Evolutionary conservation across 163 green algal genomes (phyloP).

Genomic region (Scenedesmus sp.): DNA sequence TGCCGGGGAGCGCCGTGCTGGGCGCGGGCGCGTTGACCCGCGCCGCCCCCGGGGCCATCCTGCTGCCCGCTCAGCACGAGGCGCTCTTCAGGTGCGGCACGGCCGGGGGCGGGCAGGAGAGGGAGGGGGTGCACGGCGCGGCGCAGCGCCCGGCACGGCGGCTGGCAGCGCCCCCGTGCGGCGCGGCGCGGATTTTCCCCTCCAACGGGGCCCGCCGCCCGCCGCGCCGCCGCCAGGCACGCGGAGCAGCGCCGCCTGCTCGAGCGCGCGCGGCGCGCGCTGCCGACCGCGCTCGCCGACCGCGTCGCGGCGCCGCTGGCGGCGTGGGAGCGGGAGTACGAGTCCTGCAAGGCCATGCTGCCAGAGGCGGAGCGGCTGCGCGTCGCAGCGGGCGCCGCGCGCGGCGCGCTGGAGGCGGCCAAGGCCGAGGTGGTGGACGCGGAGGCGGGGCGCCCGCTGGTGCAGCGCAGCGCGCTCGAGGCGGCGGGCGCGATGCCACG

Average conservation of each 20-base stretch:
- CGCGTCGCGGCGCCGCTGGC: not conserved
- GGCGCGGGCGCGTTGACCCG: conserved; percentile 6
- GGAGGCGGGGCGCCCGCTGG: not conserved
- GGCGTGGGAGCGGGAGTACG: not conserved
- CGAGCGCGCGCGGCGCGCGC: not conserved
- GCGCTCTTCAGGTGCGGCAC: conserved; percentile 13
- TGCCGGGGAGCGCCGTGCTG: conserved; percentile 12
- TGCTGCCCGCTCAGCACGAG: conserved; percentile 26
- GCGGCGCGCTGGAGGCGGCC: not conserved
- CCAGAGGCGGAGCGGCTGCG: conserved; percentile 23
- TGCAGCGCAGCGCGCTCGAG: not conserved
- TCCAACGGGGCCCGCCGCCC: not conserved
- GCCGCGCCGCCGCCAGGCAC: not conserved
- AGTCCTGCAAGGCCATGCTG: conserved; percentile 21
- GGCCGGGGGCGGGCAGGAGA: no score
- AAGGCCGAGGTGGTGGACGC: not conserved
- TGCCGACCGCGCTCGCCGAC: not conserved
- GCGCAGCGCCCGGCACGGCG: no score
- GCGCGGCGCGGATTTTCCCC: not conserved
- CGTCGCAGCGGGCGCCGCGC: not conserved
- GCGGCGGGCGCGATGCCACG: conserved; percentile 2
- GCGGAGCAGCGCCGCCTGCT: not conserved
- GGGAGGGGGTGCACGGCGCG: no score
- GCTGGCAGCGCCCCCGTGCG: not conserved
- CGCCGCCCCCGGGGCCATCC: conserved; percentile 5